These are phyloP conservation scores for Casuarina glauca DNA, from an alignment of 306 rosid genomes.

Conservation along the genomic window DNA sequence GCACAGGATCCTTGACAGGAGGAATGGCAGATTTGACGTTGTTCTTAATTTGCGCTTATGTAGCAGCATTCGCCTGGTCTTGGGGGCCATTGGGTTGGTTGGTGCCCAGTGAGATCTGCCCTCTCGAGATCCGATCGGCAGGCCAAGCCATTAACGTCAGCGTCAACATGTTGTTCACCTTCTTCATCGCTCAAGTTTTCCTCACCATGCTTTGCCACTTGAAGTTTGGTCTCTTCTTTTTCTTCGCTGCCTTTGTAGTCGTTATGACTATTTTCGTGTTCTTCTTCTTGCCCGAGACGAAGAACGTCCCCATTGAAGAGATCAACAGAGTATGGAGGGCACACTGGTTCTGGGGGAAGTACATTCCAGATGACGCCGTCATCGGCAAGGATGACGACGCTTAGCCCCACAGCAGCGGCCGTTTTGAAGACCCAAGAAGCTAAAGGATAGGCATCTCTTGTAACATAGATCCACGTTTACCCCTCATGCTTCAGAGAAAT, in stretches of 20 bases:
- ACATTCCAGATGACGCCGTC: constrained; percentile 1
- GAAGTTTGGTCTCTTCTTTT: constrained; percentile 57
- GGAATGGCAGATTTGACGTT: constrained; percentile 28
- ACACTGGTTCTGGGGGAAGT: constrained; percentile 60
- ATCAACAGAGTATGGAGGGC: constrained; percentile 48
- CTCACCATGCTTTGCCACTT: constrained; percentile 55
- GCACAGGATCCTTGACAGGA: constrained; percentile 41
- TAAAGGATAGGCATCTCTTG: not conserved
- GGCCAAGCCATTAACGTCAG: constrained; percentile 56
- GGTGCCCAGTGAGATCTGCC: constrained; percentile 59
- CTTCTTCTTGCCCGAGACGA: constrained; percentile 56
- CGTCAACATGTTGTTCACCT: constrained; percentile 57
- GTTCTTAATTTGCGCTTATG: constrained; percentile 52
- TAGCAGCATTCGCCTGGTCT: constrained; percentile 74
- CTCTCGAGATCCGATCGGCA: constrained; percentile 58
- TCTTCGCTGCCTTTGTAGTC: constrained; percentile 44
- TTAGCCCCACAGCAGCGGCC: not conserved
- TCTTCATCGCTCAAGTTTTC: constrained; percentile 45
- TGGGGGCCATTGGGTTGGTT: constrained; percentile 78
- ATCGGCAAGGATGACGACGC: not conserved
- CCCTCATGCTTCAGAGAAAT: too few species aligned
- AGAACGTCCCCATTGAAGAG: constrained; percentile 51
- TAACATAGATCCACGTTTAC: too few species aligned
- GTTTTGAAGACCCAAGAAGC: not conserved
- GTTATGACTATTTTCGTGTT: constrained; percentile 46